These are phyloP conservation scores for Trypanosoma mega DNA, from an alignment of 208 protist genomes.

Conservation along the genomic window DNA sequence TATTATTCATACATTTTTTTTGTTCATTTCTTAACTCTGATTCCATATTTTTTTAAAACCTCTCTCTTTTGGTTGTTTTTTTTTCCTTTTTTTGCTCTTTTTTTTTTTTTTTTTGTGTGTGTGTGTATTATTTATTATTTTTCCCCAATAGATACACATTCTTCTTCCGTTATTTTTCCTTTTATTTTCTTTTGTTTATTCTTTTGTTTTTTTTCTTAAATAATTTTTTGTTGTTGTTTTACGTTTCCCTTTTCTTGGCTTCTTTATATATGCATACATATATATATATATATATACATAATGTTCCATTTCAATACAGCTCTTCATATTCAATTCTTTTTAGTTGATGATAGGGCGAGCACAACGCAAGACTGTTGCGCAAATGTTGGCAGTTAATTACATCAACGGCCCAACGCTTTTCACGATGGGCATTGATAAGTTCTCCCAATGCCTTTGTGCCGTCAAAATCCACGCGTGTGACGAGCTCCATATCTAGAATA, in stretches of 20 bases:
- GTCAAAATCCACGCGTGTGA: slow-evolving; percentile 32
- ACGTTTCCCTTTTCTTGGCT: background rate
- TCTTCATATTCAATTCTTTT: slow-evolving; percentile 29
- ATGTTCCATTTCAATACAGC: slow-evolving; percentile 15
- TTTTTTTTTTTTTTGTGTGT: no score
- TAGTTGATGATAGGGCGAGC: slow-evolving; percentile 28
- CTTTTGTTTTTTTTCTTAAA: background rate
- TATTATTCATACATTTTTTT: no score
- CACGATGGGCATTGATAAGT: slow-evolving; percentile 31
- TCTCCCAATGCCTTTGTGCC: slow-evolving; percentile 29
- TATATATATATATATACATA: background rate
- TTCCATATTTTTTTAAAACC: no score
- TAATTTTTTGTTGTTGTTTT: background rate
- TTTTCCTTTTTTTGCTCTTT: no score
- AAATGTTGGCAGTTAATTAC: slow-evolving; percentile 28
- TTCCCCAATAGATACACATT: no score
- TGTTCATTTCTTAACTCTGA: no score
- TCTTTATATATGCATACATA: background rate
- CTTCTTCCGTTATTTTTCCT: no score
- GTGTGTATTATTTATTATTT: no score
- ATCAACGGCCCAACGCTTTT: slow-evolving; percentile 26
- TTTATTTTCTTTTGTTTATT: background rate
- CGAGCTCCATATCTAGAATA: slow-evolving; percentile 26
- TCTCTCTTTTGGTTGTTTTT: no score
- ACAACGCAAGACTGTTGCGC: slow-evolving; percentile 26